Percentiles rank a stretch among this genome's conserved stretches.
These are phyloP conservation scores for Citrullus amarus DNA, from an alignment of 306 rosid genomes.

Conservation along the genomic window DNA sequence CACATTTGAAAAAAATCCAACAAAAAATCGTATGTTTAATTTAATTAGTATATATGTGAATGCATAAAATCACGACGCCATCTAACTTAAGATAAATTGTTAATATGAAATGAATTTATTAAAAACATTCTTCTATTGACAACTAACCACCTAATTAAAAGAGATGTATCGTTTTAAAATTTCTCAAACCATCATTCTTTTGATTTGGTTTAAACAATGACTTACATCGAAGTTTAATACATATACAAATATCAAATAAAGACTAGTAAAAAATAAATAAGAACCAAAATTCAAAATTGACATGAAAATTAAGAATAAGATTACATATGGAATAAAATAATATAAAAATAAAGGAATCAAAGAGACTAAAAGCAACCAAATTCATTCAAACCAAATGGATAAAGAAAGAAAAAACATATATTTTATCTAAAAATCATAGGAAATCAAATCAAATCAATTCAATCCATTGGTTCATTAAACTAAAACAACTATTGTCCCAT, in stretches of 20 bases:
- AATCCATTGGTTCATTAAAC: background rate
- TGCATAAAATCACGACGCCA: background rate
- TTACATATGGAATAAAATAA: background rate
- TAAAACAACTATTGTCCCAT: background rate
- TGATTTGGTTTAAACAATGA: background rate
- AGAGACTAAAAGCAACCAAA: background rate
- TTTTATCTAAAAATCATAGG: background rate
- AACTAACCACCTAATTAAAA: background rate
- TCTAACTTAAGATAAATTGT: background rate
- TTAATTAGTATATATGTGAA: background rate
- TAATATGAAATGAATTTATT: too few relatives aligned
- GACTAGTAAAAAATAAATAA: background rate
- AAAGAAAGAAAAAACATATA: background rate
- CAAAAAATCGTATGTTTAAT: background rate
- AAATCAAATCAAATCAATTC: background rate
- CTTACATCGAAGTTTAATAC: background rate
- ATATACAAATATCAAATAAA: background rate
- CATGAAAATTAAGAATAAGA: background rate
- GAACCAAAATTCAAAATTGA: background rate
- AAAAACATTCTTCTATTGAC: background rate
- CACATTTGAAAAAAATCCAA: too few relatives aligned
- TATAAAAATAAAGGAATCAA: background rate
- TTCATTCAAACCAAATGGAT: background rate
- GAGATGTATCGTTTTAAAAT: background rate
- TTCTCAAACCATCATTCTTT: background rate